A percentile compares a stretch with the other conserved stretches of the same genome.
These are phyloP conservation scores for Termitomyces sp. DNA, from an alignment of 768 basidiomycete species.

Conservation along the genomic window DNA sequence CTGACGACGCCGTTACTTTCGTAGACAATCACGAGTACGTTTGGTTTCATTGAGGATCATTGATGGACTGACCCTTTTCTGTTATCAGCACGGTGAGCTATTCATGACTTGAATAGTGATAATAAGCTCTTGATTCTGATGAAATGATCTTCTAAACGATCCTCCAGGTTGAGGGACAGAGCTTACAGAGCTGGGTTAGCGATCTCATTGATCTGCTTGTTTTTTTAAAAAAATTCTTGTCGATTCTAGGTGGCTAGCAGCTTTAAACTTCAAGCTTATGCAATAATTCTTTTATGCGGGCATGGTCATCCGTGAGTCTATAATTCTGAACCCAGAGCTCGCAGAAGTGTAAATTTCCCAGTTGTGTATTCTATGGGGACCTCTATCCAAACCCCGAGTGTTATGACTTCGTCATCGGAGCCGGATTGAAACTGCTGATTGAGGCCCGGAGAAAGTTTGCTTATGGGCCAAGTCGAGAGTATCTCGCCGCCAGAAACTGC, in stretches of 20 bases:
- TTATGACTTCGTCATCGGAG: conserved; percentile 47
- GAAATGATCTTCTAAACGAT: conserved; percentile 12
- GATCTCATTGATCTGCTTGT: conserved; percentile 13
- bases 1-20: conserved; percentile 83
- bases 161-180: conserved; percentile 54
- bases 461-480: conserved; percentile 60
- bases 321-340: background rate
- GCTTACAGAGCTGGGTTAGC: conserved; percentile 75
- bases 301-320: conserved; percentile 66
- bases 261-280: conserved; percentile 82
- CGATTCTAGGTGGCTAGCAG: conserved; percentile 48
- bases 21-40: conserved; percentile 88
- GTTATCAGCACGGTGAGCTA: conserved; percentile 51
- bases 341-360: conserved; percentile 19
- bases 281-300: conserved; percentile 66
- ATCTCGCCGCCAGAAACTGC: conserved; percentile 51
- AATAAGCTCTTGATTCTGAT: background rate
- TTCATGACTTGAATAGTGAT: background rate
- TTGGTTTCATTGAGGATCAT: background rate
- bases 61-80: background rate
- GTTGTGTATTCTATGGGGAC: conserved; percentile 88
- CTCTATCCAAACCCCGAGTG: conserved; percentile 68
- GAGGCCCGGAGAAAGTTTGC: conserved; percentile 59
- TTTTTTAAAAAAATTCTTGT: background rate
- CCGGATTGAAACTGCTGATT: conserved; percentile 49